phyloP scores from a whole-genome alignment of 2,329 filamentous ascomycete genomes.

The Fusarium sp. region DNA sequence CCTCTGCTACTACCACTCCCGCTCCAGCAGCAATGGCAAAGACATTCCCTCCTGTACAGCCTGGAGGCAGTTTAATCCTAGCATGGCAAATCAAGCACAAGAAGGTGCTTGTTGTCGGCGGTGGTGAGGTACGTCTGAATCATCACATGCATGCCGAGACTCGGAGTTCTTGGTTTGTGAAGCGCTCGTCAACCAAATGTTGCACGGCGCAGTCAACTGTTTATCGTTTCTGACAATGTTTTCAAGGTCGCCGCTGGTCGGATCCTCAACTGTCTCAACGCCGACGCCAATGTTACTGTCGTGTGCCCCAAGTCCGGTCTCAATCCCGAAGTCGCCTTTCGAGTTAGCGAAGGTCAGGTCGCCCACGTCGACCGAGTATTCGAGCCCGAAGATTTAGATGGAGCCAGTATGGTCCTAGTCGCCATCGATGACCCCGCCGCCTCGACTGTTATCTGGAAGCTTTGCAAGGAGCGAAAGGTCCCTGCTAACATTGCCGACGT shows the following conservation, averaged over 20 bases:
- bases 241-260: constrained; percentile 90
- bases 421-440: constrained; percentile 93
- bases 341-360: constrained; percentile 79
- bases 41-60: constrained; percentile 82
- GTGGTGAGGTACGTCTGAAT: constrained; percentile 79
- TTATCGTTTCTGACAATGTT: neutral
- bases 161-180: constrained; percentile 3
- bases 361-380: constrained; percentile 86
- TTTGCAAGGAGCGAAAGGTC: constrained; percentile 86
- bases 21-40: constrained; percentile 48
- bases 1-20: constrained; percentile 16
- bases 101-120: constrained; percentile 90
- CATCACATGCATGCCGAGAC: constrained; percentile 24
- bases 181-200: constrained; percentile 8
- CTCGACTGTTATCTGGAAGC: constrained; percentile 90
- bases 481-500: constrained; percentile 97
- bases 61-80: constrained; percentile 91
- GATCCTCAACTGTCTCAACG: constrained; percentile 93
- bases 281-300: constrained; percentile 89
- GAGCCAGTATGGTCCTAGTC: constrained; percentile 86
- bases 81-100: constrained; percentile 96
- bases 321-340: constrained; percentile 87
- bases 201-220: neutral
- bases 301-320: constrained; percentile 83
- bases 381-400: constrained; percentile 85